Conservation (phyloP, 2,329 filamentous ascomycete genomes). For the Talaromyces sp. region DNA sequence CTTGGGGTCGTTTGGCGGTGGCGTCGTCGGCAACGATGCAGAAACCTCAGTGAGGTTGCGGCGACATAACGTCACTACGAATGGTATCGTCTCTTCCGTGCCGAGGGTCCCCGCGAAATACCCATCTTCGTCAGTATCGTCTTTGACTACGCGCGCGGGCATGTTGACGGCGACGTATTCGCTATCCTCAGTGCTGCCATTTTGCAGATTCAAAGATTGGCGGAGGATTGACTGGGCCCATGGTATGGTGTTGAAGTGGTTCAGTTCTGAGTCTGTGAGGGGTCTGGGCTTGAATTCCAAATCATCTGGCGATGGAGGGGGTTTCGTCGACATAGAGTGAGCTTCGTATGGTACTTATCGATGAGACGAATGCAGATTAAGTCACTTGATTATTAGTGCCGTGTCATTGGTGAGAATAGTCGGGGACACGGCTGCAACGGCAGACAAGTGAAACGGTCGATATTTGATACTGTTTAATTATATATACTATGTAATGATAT, state of each 20-base stretch:
- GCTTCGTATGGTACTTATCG: background rate
- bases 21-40: background rate
- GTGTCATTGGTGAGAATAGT: background rate
- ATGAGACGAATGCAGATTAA: background rate
- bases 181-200: background rate
- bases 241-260: slow-evolving; percentile 25
- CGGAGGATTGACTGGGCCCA: slow-evolving; percentile 14
- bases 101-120: slow-evolving; percentile 41
- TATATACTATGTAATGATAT: too few species aligned
- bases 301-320: background rate
- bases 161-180: slow-evolving; percentile 38
- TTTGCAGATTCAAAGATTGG: background rate
- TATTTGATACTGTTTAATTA: too few species aligned
- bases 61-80: slow-evolving; percentile 38
- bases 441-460: too few species aligned
- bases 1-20: slow-evolving; percentile 19
- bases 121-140: slow-evolving; percentile 41
- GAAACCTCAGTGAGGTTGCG: slow-evolving; percentile 24
- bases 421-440: too few species aligned
- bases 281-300: background rate
- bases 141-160: slow-evolving; percentile 39
- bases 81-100: slow-evolving; percentile 40
- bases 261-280: slow-evolving; percentile 10
- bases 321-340: background rate
- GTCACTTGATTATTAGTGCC: background rate